phyloP scores from a whole-genome alignment of 805 yeast genomes.

The Lipomyces spencermartinsiae region DNA sequence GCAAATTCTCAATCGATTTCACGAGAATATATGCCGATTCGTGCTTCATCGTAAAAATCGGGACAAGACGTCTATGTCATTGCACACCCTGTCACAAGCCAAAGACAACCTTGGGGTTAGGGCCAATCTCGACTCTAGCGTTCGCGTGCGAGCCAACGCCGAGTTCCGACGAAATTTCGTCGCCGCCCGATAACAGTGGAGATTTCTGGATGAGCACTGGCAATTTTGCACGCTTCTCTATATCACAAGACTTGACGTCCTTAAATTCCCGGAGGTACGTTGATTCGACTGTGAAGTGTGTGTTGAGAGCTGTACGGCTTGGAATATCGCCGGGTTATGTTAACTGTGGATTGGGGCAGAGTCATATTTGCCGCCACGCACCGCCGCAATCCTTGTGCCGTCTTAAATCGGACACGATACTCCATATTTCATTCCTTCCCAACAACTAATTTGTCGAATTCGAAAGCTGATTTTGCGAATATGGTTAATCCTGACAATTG shows the following conservation, averaged over 20 bases:
- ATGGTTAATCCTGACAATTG: conserved; percentile 26
- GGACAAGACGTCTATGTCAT: no score
- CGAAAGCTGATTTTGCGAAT: background rate
- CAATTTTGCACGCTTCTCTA: conserved; percentile 9
- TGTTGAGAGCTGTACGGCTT: background rate
- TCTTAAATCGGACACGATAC: background rate
- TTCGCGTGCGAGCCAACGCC: background rate
- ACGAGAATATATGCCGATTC: background rate
- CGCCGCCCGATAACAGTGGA: background rate
- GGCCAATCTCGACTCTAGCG: background rate
- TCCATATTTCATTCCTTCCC: background rate
- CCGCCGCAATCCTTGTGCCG: background rate
- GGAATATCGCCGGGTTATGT: background rate
- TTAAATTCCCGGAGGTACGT: background rate
- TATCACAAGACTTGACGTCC: background rate
- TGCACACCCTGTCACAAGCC: background rate
- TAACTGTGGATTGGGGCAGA: background rate
- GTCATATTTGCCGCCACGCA: background rate
- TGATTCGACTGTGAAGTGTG: background rate
- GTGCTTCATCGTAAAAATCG: background rate
- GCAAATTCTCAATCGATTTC: background rate
- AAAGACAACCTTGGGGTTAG: background rate
- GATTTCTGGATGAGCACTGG: background rate
- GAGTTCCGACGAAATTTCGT: background rate
- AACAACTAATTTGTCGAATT: background rate